These are phyloP conservation scores for Mariannaea elegans DNA, from an alignment of 2,329 filamentous ascomycete genomes.

Conservation along the genomic window DNA sequence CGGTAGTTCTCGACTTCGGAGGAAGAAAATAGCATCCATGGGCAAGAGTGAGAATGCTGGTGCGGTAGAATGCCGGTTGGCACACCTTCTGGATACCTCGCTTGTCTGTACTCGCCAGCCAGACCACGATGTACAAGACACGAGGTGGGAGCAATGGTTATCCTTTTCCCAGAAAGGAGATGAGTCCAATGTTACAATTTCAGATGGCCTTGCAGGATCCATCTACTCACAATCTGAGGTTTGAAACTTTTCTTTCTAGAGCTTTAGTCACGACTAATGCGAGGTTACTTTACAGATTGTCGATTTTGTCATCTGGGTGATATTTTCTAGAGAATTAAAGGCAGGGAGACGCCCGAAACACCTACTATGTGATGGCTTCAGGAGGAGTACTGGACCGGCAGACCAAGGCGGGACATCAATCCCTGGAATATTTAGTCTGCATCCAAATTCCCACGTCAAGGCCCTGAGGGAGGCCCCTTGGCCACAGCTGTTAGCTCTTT, in stretches of 20 bases:
- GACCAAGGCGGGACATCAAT: constrained; percentile 55
- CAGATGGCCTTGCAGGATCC: constrained; percentile 54
- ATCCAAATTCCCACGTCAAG: constrained; percentile 75
- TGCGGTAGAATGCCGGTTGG: constrained; percentile 55
- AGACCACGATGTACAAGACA: constrained; percentile 40
- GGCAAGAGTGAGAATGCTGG: constrained; percentile 43
- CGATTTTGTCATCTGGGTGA: constrained; percentile 78
- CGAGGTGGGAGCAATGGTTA: constrained; percentile 64
- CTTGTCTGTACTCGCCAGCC: constrained; percentile 66
- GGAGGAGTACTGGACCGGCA: constrained; percentile 53
- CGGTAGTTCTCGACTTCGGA: constrained; percentile 68
- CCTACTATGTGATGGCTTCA: constrained; percentile 85
- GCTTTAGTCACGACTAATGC: constrained; percentile 21
- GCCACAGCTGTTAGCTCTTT: constrained; percentile 75
- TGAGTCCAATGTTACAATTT: constrained; percentile 64
- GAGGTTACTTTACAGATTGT: constrained; percentile 67
- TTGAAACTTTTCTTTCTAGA: constrained; percentile 17
- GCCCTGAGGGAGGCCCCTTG: constrained; percentile 76
- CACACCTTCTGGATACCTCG: constrained; percentile 71
- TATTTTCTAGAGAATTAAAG: constrained; percentile 70
- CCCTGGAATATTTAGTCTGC: constrained; percentile 70
- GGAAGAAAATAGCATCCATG: constrained; percentile 63
- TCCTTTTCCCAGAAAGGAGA: constrained; percentile 71
- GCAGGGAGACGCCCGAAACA: constrained; percentile 68
- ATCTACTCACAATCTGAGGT: constrained; percentile 72